Evolutionary conservation across 75 land plant genomes (phyloP).

Genomic region (Larix kaempferi): DNA sequence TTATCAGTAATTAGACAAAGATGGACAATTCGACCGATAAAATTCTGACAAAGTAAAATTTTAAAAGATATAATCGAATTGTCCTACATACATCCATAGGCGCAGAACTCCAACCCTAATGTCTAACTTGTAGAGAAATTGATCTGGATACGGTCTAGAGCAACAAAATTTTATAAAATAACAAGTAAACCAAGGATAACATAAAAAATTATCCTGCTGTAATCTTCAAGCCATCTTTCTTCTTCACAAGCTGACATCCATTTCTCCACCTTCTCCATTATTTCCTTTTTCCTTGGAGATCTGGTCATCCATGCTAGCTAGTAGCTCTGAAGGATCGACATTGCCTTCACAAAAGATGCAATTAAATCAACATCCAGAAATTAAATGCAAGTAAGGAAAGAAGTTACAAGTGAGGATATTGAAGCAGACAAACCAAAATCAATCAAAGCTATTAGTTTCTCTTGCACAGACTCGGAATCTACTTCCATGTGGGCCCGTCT

Average conservation of each 20-base stretch:
- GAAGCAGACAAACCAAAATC: conserved; percentile 57
- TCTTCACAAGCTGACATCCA: conserved; percentile 99
- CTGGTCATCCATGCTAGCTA: conserved; percentile 84
- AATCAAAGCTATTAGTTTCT: conserved; percentile 66
- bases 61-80: no score
- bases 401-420: background rate
- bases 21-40: no score
- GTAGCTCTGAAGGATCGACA: conserved; percentile 84
- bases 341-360: conserved; percentile 29
- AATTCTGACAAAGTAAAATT: no score
- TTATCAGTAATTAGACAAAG: no score
- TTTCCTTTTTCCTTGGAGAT: conserved; percentile 83
- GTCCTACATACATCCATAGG: background rate
- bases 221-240: conserved; percentile 99
- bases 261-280: conserved; percentile 89
- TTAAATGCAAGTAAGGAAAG: conserved; percentile 4
- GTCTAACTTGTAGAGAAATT: background rate
- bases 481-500: conserved; percentile 88
- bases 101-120: background rate
- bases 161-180: background rate
- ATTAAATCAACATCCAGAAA: background rate
- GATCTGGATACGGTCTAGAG: background rate
- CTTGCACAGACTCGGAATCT: conserved; percentile 70
- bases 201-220: conserved; percentile 63
- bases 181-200: background rate